Base-by-base conservation (phyloP, 306 rosid species). In the Medicago ruthenica region DNA sequence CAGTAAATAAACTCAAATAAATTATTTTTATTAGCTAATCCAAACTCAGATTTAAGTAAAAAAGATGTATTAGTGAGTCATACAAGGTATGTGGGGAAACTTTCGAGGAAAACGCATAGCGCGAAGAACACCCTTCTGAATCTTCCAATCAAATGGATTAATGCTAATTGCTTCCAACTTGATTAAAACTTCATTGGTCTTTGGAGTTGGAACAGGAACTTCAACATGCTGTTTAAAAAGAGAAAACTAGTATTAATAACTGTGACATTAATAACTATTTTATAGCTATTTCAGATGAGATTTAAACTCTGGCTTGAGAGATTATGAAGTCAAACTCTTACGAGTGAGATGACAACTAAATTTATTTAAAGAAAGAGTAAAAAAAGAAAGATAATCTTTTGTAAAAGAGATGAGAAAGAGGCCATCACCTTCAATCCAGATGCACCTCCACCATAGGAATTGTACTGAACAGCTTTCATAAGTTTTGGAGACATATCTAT, bases 91-190 rank as follows among this genome's bases (percentile, higher is more conserved):
- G 42, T 87, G 77, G 57, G 97, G 97, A 59, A 91, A 77, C 7
- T 59, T 63, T 44, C 87, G 57, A 66, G 97, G 97, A 0, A 83
- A 0, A 51, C 71, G 71, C 0, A 86, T 2, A 79, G 86, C 81
- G 20, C 91, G 80, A 6, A 82, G 31, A 17, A 15, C 0, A 50
- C 97, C 97, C 67, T 76, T 85, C 82, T 89, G 95, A 82, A 89
- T 83, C 79, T 88, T 88, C 89, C 95, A 88, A 84, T 89, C 95
- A 45, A 85, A 7, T 8, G 93, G 93, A 76, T 89, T 92, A 8
- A 92, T 53, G 81, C 80, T 59, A 47, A 73, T 76, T 24, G 93
- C 96, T 85, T 92, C 93, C 47, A 88, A 9, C 83, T 84, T 88
- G 27, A 89, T 48, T 65, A 92, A 76, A 61, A 88, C 82, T 62